Conservation (phyloP, 2,329 filamentous ascomycete species). For the Clarireedia homoeocarpa region DNA sequence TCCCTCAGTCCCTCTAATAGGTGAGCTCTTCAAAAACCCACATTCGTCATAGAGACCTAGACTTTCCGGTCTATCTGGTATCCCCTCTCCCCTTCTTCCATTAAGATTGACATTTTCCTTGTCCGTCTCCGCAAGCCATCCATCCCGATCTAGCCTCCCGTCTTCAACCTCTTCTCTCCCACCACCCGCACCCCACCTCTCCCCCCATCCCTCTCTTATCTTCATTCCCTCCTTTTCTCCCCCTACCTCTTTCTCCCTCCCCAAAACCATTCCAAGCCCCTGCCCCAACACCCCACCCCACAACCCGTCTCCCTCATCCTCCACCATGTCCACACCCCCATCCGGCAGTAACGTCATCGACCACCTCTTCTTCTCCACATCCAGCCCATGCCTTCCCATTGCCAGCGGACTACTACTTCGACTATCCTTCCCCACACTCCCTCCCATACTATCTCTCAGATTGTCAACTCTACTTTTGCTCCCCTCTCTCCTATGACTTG, state of each 20-base stretch:
- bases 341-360: slow-evolving; percentile 1
- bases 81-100: not conserved
- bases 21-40: slow-evolving; percentile 20
- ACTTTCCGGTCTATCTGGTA: slow-evolving; percentile 8
- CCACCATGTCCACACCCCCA: not conserved
- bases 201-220: not conserved
- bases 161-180: too few species aligned
- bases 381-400: not conserved
- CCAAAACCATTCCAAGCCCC: slow-evolving; percentile 4
- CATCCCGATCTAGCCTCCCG: too few species aligned
- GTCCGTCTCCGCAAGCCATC: not conserved
- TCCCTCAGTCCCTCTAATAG: slow-evolving; percentile 1
- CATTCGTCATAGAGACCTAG: slow-evolving; percentile 21
- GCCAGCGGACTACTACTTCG: not conserved
- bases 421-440: not conserved
- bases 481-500: too few species aligned
- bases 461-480: not conserved
- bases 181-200: not conserved
- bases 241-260: not conserved
- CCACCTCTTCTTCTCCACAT: slow-evolving; percentile 3
- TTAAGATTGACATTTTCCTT: not conserved
- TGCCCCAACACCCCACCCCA: not conserved
- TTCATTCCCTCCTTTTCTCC: not conserved
- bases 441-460: not conserved
- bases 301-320: not conserved